Conservation (phyloP, 495 filamentous ascomycete species). For the Aspergillus bridgeri region DNA sequence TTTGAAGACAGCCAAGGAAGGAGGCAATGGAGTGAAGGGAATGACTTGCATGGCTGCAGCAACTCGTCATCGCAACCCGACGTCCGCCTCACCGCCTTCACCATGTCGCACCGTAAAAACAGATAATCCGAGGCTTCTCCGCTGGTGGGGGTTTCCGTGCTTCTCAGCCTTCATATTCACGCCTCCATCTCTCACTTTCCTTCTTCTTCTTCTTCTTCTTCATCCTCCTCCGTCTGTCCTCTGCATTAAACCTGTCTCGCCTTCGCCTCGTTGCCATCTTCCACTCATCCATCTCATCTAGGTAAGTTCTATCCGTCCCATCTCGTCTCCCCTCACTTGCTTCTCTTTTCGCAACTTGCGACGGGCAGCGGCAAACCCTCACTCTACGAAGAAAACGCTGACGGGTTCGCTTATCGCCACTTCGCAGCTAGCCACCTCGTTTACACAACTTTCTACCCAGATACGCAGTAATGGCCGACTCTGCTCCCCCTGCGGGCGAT, state of each 20-base stretch:
- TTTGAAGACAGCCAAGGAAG: neutral
- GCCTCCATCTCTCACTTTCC: neutral
- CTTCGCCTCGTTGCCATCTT: neutral
- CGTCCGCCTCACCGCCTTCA: neutral
- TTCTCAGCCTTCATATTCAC: conserved; percentile 7
- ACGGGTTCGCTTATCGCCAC: neutral
- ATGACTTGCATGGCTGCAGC: neutral
- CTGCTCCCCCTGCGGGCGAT: conserved; percentile 35
- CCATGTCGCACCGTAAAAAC: conserved; percentile 34
- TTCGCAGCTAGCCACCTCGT: neutral
- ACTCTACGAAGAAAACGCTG: conserved; percentile 18
- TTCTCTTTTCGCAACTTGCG: conserved; percentile 11
- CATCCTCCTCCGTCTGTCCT: conserved; percentile 9
- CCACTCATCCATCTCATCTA: neutral
- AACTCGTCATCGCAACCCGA: neutral
- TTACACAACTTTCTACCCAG: neutral
- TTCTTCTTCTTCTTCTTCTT: neutral
- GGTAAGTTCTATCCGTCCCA: conserved; percentile 7
- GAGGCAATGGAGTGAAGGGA: conserved; percentile 1
- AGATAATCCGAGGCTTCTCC: conserved; percentile 37
- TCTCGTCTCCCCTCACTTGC: neutral
- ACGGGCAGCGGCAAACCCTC: neutral
- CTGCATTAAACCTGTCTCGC: neutral
- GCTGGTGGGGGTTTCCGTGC: conserved; percentile 24
- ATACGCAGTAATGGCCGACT: conserved; percentile 47